Conservation (phyloP, 495 filamentous ascomycete species). For the Durotheca rogersii region DNA sequence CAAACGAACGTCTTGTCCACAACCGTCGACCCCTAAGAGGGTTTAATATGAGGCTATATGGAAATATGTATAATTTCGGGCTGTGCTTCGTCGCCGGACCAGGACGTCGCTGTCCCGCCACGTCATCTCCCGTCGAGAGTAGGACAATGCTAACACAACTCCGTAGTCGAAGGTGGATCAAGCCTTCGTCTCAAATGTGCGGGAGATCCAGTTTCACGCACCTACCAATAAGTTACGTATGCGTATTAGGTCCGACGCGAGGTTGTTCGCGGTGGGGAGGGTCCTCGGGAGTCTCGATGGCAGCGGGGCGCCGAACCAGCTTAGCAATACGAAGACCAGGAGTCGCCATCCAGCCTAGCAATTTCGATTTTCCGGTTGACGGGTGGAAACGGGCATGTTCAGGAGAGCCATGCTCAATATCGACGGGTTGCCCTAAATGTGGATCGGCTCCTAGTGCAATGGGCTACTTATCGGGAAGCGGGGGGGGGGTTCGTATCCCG, state of each 20-base stretch:
- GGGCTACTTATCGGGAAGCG: too few species aligned
- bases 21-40: neutral
- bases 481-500: neutral
- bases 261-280: neutral
- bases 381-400: neutral
- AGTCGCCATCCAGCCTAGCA: too few species aligned
- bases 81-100: neutral
- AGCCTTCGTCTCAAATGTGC: neutral
- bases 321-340: neutral
- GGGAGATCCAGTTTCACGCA: neutral
- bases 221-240: neutral
- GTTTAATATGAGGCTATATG: neutral
- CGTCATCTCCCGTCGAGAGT: neutral
- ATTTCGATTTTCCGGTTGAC: too few species aligned
- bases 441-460: constrained; percentile 1
- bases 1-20: too few species aligned
- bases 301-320: too few species aligned
- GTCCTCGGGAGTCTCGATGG: neutral
- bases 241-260: neutral
- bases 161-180: neutral
- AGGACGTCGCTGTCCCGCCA: neutral
- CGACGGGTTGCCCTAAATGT: constrained; percentile 1
- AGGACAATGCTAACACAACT: neutral
- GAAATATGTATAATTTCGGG: neutral
- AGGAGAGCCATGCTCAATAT: constrained; percentile 1